phyloP scores from a whole-genome alignment of 2,329 filamentous ascomycete species.

The Plenodomus tracheiphilus region DNA sequence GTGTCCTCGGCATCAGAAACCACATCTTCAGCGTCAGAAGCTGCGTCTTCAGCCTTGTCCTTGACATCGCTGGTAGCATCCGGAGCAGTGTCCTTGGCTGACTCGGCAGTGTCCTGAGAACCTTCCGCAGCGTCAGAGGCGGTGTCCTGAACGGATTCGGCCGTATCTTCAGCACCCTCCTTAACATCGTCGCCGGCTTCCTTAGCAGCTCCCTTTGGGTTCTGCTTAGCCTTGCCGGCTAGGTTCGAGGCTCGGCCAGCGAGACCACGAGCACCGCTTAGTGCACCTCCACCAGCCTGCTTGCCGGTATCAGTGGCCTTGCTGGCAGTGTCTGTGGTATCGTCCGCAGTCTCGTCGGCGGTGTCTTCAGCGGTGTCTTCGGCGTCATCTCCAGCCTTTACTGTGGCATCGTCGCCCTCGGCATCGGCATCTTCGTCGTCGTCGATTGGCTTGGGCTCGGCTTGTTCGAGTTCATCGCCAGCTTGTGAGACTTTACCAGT shows the following conservation, averaged over 20 bases:
- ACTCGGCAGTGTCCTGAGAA: slow-evolving; percentile 32
- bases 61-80: slow-evolving; percentile 24
- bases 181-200: slow-evolving; percentile 43
- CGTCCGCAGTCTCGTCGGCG: slow-evolving; percentile 47
- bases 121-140: slow-evolving; percentile 41
- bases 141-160: slow-evolving; percentile 35
- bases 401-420: slow-evolving; percentile 44
- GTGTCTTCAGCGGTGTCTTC: slow-evolving; percentile 42
- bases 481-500: slow-evolving; percentile 54
- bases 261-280: slow-evolving; percentile 51
- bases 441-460: slow-evolving; percentile 52
- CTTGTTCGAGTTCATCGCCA: slow-evolving; percentile 50
- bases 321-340: slow-evolving; percentile 35
- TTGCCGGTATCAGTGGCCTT: slow-evolving; percentile 41
- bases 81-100: slow-evolving; percentile 32
- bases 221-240: slow-evolving; percentile 48
- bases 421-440: slow-evolving; percentile 33
- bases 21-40: slow-evolving; percentile 44
- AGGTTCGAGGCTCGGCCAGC: slow-evolving; percentile 53
- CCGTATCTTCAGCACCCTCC: slow-evolving; percentile 38
- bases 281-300: slow-evolving; percentile 42
- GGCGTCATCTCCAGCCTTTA: slow-evolving; percentile 53
- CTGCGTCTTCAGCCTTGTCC: slow-evolving; percentile 45
- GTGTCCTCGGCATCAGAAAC: slow-evolving; percentile 37
- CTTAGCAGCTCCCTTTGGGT: slow-evolving; percentile 43